phyloP scores from a whole-genome alignment of 192 early-diverging fungal species.

The Entrophospora sp. region DNA sequence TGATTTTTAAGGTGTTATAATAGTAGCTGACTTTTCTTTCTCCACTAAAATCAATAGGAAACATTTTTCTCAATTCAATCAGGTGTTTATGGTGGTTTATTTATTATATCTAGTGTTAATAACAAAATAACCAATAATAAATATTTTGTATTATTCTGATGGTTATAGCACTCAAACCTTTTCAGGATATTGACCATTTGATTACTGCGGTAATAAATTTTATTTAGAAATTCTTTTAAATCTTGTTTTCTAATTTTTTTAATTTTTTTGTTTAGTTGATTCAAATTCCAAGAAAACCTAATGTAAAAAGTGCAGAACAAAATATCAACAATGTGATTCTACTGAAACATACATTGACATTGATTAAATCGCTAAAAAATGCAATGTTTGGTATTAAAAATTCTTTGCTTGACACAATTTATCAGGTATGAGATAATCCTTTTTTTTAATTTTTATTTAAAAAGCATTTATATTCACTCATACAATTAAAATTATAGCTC shows the following conservation, averaged over 20 bases:
- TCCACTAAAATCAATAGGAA: conserved; percentile 40
- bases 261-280: conserved; percentile 28
- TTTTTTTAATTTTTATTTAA: neutral
- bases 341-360: conserved; percentile 58
- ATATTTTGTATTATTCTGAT: neutral
- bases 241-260: too few relatives aligned
- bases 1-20: too few relatives aligned
- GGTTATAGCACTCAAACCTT: conserved; percentile 27
- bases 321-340: conserved; percentile 59
- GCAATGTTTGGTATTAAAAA: conserved; percentile 28
- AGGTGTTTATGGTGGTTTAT: too few relatives aligned
- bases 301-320: conserved; percentile 49
- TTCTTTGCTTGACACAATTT: conserved; percentile 38
- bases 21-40: too few relatives aligned
- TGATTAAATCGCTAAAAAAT: conserved; percentile 32
- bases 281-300: conserved; percentile 37
- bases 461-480: too few relatives aligned
- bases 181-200: conserved; percentile 48
- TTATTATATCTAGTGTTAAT: too few relatives aligned
- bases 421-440: conserved; percentile 20
- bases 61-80: conserved; percentile 38
- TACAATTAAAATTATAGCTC: neutral
- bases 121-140: too few relatives aligned
- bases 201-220: conserved; percentile 33
- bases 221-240: too few relatives aligned